Percentiles rank a stretch among this genome's conserved stretches.
Conservation (phyloP, 192 early-diverging fungal genomes). For the Rhizophlyctis rosea region DNA sequence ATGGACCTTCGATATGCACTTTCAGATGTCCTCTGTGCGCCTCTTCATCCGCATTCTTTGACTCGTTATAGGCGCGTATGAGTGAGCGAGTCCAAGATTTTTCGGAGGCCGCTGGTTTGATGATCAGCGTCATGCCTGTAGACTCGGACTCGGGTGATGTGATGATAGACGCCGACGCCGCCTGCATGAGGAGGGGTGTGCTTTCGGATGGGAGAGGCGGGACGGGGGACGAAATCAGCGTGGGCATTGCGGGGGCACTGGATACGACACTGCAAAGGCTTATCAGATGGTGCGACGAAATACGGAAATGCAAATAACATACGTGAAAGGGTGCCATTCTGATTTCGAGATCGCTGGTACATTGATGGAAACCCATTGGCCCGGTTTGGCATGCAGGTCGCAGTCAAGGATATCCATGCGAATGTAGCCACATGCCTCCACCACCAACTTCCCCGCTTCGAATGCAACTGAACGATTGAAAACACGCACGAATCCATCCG, state of each 20-base stretch:
- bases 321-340: slow-evolving; percentile 30
- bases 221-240: background rate
- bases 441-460: background rate
- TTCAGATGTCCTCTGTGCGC: background rate
- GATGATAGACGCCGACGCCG: too few relatives aligned
- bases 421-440: slow-evolving; percentile 19
- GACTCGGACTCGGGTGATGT: background rate
- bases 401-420: slow-evolving; percentile 24
- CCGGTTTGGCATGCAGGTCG: slow-evolving; percentile 3
- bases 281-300: background rate
- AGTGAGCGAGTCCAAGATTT: slow-evolving; percentile 16
- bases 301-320: background rate
- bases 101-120: slow-evolving; percentile 9
- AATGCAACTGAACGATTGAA: slow-evolving; percentile 8
- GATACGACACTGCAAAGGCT: background rate
- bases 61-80: background rate
- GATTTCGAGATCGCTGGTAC: slow-evolving; percentile 18
- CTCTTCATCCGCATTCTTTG: background rate
- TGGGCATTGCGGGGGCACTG: background rate
- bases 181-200: background rate
- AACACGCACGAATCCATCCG: slow-evolving; percentile 11
- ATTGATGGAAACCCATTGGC: slow-evolving; percentile 25
- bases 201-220: background rate
- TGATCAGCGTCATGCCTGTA: slow-evolving; percentile 5
- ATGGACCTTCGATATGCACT: slow-evolving; percentile 22